Conservation (phyloP, 352 stramenopile genomes). For the Elongisporangium anandrum region DNA sequence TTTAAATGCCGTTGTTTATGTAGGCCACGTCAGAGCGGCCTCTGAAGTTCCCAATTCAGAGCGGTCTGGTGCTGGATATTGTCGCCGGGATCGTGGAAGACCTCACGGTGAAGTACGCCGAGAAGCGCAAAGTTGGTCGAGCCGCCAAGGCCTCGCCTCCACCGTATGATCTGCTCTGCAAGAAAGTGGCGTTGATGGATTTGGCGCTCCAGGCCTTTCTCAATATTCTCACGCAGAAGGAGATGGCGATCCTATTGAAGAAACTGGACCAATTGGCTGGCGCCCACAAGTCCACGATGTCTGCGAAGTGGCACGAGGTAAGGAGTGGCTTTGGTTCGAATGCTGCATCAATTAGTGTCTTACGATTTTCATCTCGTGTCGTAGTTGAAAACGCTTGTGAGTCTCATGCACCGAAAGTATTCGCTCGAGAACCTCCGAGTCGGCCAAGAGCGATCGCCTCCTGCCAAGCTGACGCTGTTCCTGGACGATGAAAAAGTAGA, state of each 20-base stretch:
- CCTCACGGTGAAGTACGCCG: constrained; percentile 63
- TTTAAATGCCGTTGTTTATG: background rate
- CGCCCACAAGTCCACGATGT: constrained; percentile 77
- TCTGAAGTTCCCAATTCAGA: constrained; percentile 79
- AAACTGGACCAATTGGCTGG: constrained; percentile 71
- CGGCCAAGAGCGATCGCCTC: constrained; percentile 32
- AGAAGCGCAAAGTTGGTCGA: constrained; percentile 44
- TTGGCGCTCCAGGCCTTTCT: constrained; percentile 73
- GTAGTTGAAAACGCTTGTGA: constrained; percentile 78
- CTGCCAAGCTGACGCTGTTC: constrained; percentile 39
- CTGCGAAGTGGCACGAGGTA: constrained; percentile 79
- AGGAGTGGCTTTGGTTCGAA: background rate
- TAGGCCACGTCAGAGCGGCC: constrained; percentile 51
- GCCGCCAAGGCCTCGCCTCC: constrained; percentile 24
- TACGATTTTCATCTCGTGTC: no score
- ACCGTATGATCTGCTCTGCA: constrained; percentile 71
- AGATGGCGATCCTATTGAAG: constrained; percentile 62
- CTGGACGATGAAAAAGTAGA: constrained; percentile 22
- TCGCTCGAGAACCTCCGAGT: constrained; percentile 74
- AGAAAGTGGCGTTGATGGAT: constrained; percentile 83
- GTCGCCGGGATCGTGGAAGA: constrained; percentile 75
- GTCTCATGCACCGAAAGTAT: constrained; percentile 84
- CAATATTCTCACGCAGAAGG: constrained; percentile 63
- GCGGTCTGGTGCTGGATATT: constrained; percentile 73
- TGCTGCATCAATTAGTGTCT: no score